Base-by-base conservation (phyloP, 2,329 filamentous ascomycete genomes). In the Aspergillus amoenus region DNA sequence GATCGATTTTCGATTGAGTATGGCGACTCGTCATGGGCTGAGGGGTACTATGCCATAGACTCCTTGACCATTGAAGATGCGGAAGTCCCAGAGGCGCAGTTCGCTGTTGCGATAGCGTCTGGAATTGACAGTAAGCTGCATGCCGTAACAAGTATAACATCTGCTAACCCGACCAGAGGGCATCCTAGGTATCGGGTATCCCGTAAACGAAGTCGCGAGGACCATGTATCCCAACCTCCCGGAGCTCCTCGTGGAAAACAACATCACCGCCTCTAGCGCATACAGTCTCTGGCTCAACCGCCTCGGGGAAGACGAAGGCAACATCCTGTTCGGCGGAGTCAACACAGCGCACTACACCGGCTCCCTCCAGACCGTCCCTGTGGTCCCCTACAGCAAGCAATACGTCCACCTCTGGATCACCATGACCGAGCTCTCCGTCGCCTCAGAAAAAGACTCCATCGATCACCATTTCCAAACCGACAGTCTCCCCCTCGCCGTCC, bases 1-100 rank as follows among this genome's bases (percentile, higher is more conserved):
- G 85, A 82, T 68, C 79, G 84, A 57, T 95, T 95, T 78, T 90
- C 92, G 75, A 94, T 94, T 60, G 86, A 87, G 2, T 95, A 95
- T 60, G 87, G 88, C 32, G 90, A 94, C 72, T 88, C 89, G 47
- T 89, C 88, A 0, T 85, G 85, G 6, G 88, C 90, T 1, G 71
- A 77, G 1, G 91, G 91, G 37, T 88, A 92, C 73, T 95, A 94
- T 70, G 89, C 84, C 12, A 50, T 45, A 4, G 60, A 62, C 51
- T 55, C 48, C 8, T 27, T 61, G 8, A 21, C 21, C 18, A 56
- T 62, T 9, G 53, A 40, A 7, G 48, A 51, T n/a, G 58, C 57
- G 5, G 40, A 52, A 1, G 13, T 62, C 1, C 52, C 53, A 2
- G 13, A 52, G 17, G 42, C 60, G 3, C 55, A 61, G 17, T 62